A percentile compares a stretch with the other conserved stretches of the same genome.
These are phyloP conservation scores for Plasmodium malariae DNA, from an alignment of 169 alveolate species.

Conservation along the genomic window DNA sequence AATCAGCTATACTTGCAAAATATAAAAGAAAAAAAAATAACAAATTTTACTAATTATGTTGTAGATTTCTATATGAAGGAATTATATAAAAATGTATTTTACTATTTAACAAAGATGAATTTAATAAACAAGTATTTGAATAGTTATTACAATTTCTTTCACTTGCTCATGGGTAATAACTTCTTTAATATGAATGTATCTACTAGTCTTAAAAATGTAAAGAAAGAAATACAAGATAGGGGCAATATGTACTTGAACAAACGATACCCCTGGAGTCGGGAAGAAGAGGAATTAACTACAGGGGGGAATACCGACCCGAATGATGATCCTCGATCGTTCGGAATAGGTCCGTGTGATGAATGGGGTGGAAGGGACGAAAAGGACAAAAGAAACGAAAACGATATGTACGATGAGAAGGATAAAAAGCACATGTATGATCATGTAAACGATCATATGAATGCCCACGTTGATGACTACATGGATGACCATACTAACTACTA, in stretches of 20 bases:
- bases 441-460: too few relatives aligned
- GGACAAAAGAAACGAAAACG: background rate
- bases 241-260: background rate
- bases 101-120: constrained; percentile 39
- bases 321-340: too few relatives aligned
- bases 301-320: too few relatives aligned
- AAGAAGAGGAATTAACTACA: background rate
- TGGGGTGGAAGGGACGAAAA: background rate
- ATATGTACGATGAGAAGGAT: too few relatives aligned
- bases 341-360: too few relatives aligned
- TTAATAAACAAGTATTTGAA: constrained; percentile 29
- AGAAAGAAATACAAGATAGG: background rate
- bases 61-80: constrained; percentile 48
- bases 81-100: constrained; percentile 35
- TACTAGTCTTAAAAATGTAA: background rate
- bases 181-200: background rate
- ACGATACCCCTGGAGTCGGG: too few relatives aligned
- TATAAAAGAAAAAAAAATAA: constrained; percentile 15
- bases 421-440: too few relatives aligned
- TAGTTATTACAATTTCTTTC: constrained; percentile 45
- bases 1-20: constrained; percentile 5
- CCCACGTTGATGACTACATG: too few relatives aligned
- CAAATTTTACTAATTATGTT: constrained; percentile 5
- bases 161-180: constrained; percentile 24
- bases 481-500: too few relatives aligned